These are phyloP conservation scores for Hymenoscyphus repandus DNA, from an alignment of 2,329 filamentous ascomycete genomes.

Conservation along the genomic window DNA sequence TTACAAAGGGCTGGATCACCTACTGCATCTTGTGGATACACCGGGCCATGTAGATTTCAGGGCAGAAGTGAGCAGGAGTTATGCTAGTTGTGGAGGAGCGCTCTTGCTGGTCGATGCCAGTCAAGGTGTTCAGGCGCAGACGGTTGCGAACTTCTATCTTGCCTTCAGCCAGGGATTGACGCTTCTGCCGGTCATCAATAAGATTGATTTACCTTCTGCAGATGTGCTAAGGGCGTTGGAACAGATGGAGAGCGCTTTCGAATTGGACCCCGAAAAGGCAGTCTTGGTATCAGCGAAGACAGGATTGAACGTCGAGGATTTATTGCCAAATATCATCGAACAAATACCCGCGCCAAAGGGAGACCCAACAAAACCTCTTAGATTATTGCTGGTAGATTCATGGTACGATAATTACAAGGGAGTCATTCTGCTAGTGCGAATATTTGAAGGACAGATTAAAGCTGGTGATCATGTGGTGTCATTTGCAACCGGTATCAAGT, in stretches of 20 bases:
- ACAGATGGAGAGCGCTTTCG: conserved; percentile 82
- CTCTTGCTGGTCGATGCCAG: conserved; percentile 91
- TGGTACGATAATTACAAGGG: conserved; percentile 98
- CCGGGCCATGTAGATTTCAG: conserved; percentile 97
- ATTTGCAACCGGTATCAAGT: conserved; percentile 81
- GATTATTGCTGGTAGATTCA: conserved; percentile 87
- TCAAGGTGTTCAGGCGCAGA: conserved; percentile 95
- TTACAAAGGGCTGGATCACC: conserved; percentile 77
- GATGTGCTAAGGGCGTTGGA: conserved; percentile 81
- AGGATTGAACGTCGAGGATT: conserved; percentile 75
- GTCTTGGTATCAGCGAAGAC: conserved; percentile 89
- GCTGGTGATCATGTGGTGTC: conserved; percentile 84
- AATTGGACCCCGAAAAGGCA: conserved; percentile 72
- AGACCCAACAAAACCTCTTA: conserved; percentile 65
- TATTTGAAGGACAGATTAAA: conserved; percentile 82
- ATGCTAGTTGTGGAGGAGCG: conserved; percentile 92
- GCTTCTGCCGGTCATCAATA: conserved; percentile 91
- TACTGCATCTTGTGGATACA: conserved; percentile 93
- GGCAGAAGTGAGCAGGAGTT: conserved; percentile 91
- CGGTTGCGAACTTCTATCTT: conserved; percentile 96
- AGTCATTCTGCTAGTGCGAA: conserved; percentile 81
- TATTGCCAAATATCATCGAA: conserved; percentile 82
- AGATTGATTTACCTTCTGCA: conserved; percentile 87
- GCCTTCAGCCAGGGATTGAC: conserved; percentile 87
- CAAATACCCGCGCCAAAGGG: conserved; percentile 77